Conservation (phyloP, 2,329 filamentous ascomycete species). For the Neonectria magnoliae region DNA sequence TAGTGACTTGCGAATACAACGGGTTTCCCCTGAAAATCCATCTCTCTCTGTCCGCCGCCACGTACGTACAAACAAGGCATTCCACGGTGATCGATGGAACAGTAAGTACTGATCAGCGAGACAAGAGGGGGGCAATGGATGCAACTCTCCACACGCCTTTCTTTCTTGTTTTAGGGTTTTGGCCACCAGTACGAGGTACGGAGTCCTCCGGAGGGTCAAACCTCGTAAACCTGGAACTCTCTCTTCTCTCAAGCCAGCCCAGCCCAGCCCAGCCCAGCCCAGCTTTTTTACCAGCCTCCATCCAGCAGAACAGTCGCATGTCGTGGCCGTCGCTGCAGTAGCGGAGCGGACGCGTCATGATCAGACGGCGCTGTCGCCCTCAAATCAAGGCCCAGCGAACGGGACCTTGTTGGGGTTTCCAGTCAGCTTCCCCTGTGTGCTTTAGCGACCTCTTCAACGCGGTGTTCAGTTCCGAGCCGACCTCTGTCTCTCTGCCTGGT, state of each 20-base stretch:
- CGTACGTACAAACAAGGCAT: background rate
- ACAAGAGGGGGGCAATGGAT: background rate
- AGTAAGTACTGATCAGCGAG: too few species aligned
- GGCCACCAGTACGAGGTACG: constrained; percentile 13
- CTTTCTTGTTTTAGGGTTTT: constrained; percentile 15
- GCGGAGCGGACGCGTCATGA: constrained; percentile 43
- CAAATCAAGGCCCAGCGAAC: constrained; percentile 15
- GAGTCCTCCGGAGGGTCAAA: constrained; percentile 16
- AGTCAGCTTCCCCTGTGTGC: background rate
- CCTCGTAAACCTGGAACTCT: constrained; percentile 23
- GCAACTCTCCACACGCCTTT: constrained; percentile 1
- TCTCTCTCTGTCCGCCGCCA: background rate
- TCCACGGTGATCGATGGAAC: background rate
- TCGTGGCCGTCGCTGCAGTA: constrained; percentile 35
- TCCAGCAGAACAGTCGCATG: constrained; percentile 31
- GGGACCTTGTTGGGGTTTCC: constrained; percentile 10
- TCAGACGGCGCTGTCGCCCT: constrained; percentile 23
- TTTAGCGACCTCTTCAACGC: background rate
- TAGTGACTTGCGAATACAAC: background rate
- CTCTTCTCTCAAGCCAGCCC: too few species aligned
- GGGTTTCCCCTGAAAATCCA: background rate
- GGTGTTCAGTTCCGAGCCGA: background rate
- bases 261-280: background rate
- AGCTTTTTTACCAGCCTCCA: constrained; percentile 9
- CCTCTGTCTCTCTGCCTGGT: background rate